These are phyloP conservation scores for Kazachstania viticola DNA, from an alignment of 805 yeast species.

Conservation along the genomic window DNA sequence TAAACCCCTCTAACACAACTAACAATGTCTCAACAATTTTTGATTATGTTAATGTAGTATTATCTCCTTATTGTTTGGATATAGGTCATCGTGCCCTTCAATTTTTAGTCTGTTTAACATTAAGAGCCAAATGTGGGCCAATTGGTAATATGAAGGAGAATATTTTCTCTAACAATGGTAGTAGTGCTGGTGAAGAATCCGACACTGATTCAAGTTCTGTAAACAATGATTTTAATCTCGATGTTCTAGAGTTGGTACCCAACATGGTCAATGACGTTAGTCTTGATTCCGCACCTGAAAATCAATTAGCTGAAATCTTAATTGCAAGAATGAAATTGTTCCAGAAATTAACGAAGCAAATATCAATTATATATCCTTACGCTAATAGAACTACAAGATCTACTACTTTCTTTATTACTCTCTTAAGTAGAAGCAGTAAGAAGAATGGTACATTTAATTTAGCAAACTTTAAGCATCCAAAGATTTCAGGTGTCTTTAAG, in stretches of 20 bases:
- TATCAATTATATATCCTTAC: constrained; percentile 50
- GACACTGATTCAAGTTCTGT: constrained; percentile 6
- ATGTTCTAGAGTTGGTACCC: constrained; percentile 16
- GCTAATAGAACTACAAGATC: constrained; percentile 62
- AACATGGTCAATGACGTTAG: constrained; percentile 19
- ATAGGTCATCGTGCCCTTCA: constrained; percentile 47
- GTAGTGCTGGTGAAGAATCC: constrained; percentile 22
- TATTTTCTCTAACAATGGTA: constrained; percentile 13
- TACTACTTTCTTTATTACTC: constrained; percentile 31
- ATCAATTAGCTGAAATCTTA: constrained; percentile 28
- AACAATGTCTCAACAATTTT: constrained; percentile 23
- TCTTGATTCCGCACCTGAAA: constrained; percentile 29
- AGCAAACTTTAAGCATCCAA: constrained; percentile 15
- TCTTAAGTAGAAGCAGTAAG: constrained; percentile 20
- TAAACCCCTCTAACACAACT: too few relatives aligned
- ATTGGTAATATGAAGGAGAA: constrained; percentile 26
- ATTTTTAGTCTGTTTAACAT: constrained; percentile 43
- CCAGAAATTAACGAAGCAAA: constrained; percentile 30
- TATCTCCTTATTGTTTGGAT: constrained; percentile 39
- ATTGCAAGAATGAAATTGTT: constrained; percentile 33
- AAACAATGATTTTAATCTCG: constrained; percentile 4
- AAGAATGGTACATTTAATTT: constrained; percentile 4
- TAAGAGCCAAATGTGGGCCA: constrained; percentile 38
- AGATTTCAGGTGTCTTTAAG: constrained; percentile 21
- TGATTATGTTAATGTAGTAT: constrained; percentile 32